Evolutionary conservation across 73 alveolate genomes (phyloP), one percentile per base, ranked within the genome.

Genomic region (Symbiodinium natans): DNA sequence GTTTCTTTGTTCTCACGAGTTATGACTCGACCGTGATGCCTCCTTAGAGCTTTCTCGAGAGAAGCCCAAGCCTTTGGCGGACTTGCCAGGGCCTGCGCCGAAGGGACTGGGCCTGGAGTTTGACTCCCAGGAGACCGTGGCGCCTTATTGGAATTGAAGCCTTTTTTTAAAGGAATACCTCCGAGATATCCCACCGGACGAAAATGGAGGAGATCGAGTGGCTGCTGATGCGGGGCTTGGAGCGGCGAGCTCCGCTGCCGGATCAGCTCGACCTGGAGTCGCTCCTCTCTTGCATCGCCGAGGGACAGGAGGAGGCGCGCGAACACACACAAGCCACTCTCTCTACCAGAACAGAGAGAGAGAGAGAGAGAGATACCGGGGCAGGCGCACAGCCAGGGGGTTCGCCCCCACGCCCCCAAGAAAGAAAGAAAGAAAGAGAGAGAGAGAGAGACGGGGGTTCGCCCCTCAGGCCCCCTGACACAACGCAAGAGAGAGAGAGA

Each of bases 31-130:
- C 59, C 59, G 59, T 46, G n/a, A n/a, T n/a, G n/a, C n/a, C 59
- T 46, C 6, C 59, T 13, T 46, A 6, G 21, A 46, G 59, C 59
- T 46, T 46, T n/a, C n/a, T n/a, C n/a, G n/a, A n/a, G n/a, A n/a
- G n/a, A n/a, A n/a, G n/a, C n/a, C n/a, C n/a, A n/a, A n/a, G n/a
- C n/a, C n/a, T n/a, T n/a, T n/a, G n/a, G n/a, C n/a, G n/a, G 59
- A 46, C 21, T 13, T 46, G 56, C 39, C 54, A 19, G 52, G 83
- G 6, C 84, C 85, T 17, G n/a, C 94, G 63, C 94, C 94, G 33
- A 54, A 87, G 34, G 94, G 94, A 13, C 36, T 87, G 42, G 94
- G 94, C 94, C 63, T 87, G 71, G 94, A 87, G 41, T 87, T 87
- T 27, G 85, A 87, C 42, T 87, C 94, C 11, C 85, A 87, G 42